Base-by-base conservation (phyloP, 2,329 filamentous ascomycete genomes). In the Colletotrichum liaoningense region DNA sequence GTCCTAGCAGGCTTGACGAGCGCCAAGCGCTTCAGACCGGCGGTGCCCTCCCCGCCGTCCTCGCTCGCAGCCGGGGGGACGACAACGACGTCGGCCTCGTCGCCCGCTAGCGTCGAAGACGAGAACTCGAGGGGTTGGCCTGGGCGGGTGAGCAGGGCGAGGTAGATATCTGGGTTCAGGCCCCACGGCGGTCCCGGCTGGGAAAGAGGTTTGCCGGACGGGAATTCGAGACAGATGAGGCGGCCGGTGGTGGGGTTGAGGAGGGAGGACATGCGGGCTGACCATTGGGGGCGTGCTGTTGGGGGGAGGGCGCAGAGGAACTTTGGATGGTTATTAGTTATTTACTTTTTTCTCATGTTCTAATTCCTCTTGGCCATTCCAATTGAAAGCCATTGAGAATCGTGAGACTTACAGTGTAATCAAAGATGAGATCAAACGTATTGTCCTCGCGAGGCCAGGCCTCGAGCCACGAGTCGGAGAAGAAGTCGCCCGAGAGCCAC, bases 221-320 rank as follows among this genome's bases (percentile, higher is more conserved):
- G 95, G 80, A 93, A 97, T 80, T 97, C 94, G 74, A 97, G 88
- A 82, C 90, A 92, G 64, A 92, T 79, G 30, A 93, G 83, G 49
- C 86, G 84, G 26, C 90, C 89, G 11, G 69, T 78, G 6, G 84
- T 84, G 22, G 84, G 84, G 24, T 81, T 76, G 35, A 92, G 83
- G 52, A 92, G 84, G 52, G 86, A 79, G 16, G 82, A 77, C 81
- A 89, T 88, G 67, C 88, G 84, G 67, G 80, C 80, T 14, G 89
- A 87, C 90, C 90, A 92, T 24, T 79, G 79, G 3, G 86, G 83
- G 24, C 90, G 86, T 65, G 86, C 81, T 1, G 83, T 80, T 1
- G 86, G 87, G n/a, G 89, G 89, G 0, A 93, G 83, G 28, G 91
- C 90, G 77, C 89, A 92, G 69, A 92, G 85, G 79, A 93, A 93